These are phyloP conservation scores for Sphaerobolus stellatus DNA, from an alignment of 1,284 basidiomycete species.

Conservation along the genomic window DNA sequence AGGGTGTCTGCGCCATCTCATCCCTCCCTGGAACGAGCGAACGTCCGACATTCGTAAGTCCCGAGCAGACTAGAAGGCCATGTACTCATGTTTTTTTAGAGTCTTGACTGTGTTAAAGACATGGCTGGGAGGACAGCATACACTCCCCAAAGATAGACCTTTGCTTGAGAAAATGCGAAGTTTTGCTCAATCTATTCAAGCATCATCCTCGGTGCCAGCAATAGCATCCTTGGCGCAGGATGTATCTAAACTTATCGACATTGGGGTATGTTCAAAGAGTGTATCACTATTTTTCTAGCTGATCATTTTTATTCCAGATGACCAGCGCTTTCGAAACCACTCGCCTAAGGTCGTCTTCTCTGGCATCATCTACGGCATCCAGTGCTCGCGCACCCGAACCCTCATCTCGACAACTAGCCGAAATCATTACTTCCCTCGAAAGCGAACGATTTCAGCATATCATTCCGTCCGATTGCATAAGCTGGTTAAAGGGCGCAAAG, in stretches of 20 bases:
- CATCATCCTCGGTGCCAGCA: slow-evolving; percentile 20
- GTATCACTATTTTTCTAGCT: not conserved
- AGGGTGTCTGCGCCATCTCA: slow-evolving; percentile 7
- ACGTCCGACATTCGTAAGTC: slow-evolving; percentile 10
- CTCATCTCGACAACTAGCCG: slow-evolving; percentile 31
- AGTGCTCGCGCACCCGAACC: slow-evolving; percentile 30
- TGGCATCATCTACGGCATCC: slow-evolving; percentile 24
- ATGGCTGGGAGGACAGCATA: slow-evolving; percentile 12
- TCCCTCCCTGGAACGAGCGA: slow-evolving; percentile 6
- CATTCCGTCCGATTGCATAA: slow-evolving; percentile 42
- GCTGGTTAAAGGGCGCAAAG: slow-evolving; percentile 32
- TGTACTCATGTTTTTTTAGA: not conserved
- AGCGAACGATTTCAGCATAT: slow-evolving; percentile 39
- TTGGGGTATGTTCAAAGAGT: slow-evolving; percentile 20
- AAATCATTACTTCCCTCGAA: slow-evolving; percentile 43
- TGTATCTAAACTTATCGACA: slow-evolving; percentile 28
- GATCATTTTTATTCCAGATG: not conserved
- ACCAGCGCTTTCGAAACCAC: not conserved
- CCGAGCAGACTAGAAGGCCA: no score
- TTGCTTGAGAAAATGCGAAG: slow-evolving; percentile 12
- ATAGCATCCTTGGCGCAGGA: slow-evolving; percentile 34
- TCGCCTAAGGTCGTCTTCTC: slow-evolving; percentile 10
- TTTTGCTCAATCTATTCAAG: slow-evolving; percentile 9
- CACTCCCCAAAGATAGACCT: slow-evolving; percentile 6
- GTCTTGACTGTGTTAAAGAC: slow-evolving; percentile 10